phyloP scores from a whole-genome alignment of 1,139 yeast species.

The Meyerozyma sp. region DNA sequence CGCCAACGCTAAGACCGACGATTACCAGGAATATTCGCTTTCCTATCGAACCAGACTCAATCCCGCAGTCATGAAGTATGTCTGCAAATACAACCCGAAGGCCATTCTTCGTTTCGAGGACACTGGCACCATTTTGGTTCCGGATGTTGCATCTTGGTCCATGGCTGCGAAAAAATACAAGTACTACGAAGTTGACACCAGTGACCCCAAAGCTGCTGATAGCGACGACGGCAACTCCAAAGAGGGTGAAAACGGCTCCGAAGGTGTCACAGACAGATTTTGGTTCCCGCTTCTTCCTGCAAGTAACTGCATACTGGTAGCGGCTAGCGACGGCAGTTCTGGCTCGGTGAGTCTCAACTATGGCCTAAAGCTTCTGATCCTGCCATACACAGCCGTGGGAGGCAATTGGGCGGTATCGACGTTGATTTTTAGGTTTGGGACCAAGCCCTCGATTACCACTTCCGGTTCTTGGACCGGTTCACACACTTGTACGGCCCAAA shows the following conservation, averaged over 20 bases:
- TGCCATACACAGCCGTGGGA: neutral
- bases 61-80: neutral
- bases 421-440: neutral
- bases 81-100: neutral
- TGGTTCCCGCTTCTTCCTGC: neutral
- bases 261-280: neutral
- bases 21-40: neutral
- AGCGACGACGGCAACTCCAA: neutral
- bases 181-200: neutral
- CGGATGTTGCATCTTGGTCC: neutral
- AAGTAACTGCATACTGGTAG: neutral
- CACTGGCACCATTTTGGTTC: neutral
- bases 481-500: neutral
- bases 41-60: neutral
- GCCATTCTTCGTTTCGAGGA: neutral
- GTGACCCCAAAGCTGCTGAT: neutral
- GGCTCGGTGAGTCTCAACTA: neutral
- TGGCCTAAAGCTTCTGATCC: neutral
- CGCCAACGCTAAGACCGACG: neutral
- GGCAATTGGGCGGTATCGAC: neutral
- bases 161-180: neutral
- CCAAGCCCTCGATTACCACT: neutral
- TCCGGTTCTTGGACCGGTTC: neutral
- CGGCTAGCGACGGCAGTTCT: neutral
- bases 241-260: neutral